phyloP scores from a whole-genome alignment of 306 rosid species.

The Lathyrus sativus region DNA sequence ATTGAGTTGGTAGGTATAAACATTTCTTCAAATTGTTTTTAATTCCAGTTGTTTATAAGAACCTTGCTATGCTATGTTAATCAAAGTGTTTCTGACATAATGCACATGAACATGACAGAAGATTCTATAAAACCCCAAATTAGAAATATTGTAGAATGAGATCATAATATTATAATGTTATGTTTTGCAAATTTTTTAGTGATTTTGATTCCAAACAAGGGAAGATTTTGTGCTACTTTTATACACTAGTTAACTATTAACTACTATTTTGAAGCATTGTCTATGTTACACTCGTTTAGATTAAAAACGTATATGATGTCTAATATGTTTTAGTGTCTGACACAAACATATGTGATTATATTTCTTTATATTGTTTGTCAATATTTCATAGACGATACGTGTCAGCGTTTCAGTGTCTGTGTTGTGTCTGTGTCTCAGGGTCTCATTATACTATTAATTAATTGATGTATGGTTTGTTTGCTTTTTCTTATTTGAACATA shows the following conservation, averaged over 20 bases:
- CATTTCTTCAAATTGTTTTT: constrained; percentile 28
- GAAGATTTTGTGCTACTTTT: constrained; percentile 17
- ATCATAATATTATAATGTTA: background rate
- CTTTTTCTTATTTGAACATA: constrained; percentile 27
- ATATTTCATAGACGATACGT: background rate
- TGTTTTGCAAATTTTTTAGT: background rate
- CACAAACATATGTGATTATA: background rate
- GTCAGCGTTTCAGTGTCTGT: too few relatives aligned
- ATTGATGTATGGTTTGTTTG: background rate
- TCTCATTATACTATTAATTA: too few relatives aligned
- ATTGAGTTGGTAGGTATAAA: constrained; percentile 26
- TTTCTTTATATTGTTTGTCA: background rate
- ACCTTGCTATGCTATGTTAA: constrained; percentile 12
- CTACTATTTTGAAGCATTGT: background rate
- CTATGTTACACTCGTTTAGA: background rate
- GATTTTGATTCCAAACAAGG: background rate
- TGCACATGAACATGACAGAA: constrained; percentile 29
- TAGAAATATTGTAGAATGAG: constrained; percentile 29
- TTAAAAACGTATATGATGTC: background rate
- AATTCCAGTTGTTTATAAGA: constrained; percentile 16
- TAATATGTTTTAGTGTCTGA: background rate
- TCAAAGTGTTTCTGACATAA: constrained; percentile 36
- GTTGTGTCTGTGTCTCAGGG: too few relatives aligned
- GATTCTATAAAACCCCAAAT: constrained; percentile 26
- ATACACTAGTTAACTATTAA: background rate